Percentiles rank a stretch among this genome's conserved stretches.
Conservation (phyloP, 441 rosid genomes). For the Eutrema salsugineum region DNA sequence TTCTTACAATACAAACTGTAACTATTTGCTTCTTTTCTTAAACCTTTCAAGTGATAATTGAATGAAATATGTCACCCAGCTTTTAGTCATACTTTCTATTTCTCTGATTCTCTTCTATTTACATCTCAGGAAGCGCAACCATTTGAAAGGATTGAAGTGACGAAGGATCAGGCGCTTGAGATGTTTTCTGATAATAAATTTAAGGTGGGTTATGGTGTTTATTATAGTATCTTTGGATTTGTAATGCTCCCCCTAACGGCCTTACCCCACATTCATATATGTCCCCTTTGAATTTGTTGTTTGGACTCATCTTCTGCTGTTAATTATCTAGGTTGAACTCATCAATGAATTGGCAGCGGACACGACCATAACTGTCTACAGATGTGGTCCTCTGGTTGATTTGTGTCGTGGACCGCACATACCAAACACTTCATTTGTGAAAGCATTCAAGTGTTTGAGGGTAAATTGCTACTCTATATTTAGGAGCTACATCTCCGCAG, state of each 20-base stretch:
- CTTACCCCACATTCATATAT: background rate
- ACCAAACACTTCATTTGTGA: slow-evolving; percentile 93
- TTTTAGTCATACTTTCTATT: background rate
- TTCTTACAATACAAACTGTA: background rate
- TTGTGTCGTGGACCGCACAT: slow-evolving; percentile 99
- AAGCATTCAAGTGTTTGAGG: slow-evolving; percentile 94
- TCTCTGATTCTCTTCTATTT: background rate
- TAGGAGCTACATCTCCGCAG: background rate
- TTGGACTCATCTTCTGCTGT: slow-evolving; percentile 18
- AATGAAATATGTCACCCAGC: background rate
- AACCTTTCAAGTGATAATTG: background rate
- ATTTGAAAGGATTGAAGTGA: slow-evolving; percentile 96
- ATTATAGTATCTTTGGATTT: background rate
- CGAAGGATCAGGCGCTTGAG: slow-evolving; percentile 86
- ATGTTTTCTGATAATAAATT: slow-evolving; percentile 87
- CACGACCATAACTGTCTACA: slow-evolving; percentile 89
- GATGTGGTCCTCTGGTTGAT: slow-evolving; percentile 97
- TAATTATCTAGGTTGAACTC: slow-evolving; percentile 73
- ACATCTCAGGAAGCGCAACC: slow-evolving; percentile 78
- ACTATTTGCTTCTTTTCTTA: background rate
- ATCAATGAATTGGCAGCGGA: slow-evolving; percentile 83
- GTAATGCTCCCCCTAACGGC: background rate
- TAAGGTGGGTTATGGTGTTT: slow-evolving; percentile 52
- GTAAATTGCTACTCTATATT: slow-evolving; percentile 34
- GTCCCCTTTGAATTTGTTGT: background rate